Evolutionary conservation across 805 yeast genomes (phyloP).

Genomic region (Lachancea cidri): DNA sequence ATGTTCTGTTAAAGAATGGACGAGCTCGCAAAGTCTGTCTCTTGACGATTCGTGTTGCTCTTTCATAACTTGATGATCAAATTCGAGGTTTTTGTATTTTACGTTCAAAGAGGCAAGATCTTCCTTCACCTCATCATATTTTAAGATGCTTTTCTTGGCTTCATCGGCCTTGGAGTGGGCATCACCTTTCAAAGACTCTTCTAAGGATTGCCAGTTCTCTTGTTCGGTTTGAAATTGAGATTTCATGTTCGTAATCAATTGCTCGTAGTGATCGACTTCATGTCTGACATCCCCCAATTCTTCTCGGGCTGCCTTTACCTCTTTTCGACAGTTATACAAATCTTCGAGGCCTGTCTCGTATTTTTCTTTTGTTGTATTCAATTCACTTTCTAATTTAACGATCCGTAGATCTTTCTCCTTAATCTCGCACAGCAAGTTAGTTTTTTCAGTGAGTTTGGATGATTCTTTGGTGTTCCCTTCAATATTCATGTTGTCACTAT

Average conservation of each 20-base stretch:
- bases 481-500: background rate
- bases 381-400: slow-evolving; percentile 3
- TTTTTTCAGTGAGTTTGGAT: background rate
- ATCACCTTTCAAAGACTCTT: background rate
- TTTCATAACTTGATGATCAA: slow-evolving; percentile 12
- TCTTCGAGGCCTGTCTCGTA: slow-evolving; percentile 4
- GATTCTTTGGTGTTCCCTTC: background rate
- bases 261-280: slow-evolving; percentile 1
- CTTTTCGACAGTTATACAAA: slow-evolving; percentile 6
- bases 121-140: background rate
- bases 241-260: slow-evolving; percentile 1
- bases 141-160: background rate
- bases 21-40: slow-evolving; percentile 4
- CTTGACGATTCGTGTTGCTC: slow-evolving; percentile 11
- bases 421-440: background rate
- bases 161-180: background rate
- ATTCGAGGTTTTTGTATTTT: slow-evolving; percentile 5
- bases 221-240: slow-evolving; percentile 2
- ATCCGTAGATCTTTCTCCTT: background rate
- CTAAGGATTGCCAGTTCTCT: background rate
- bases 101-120: background rate
- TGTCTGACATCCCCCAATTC: slow-evolving; percentile 4
- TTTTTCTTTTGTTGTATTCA: slow-evolving; percentile 4
- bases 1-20: slow-evolving; percentile 1
- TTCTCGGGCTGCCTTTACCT: background rate